phyloP scores from a whole-genome alignment of 1,284 basidiomycete species.

The Ganoderma lingzhi region DNA sequence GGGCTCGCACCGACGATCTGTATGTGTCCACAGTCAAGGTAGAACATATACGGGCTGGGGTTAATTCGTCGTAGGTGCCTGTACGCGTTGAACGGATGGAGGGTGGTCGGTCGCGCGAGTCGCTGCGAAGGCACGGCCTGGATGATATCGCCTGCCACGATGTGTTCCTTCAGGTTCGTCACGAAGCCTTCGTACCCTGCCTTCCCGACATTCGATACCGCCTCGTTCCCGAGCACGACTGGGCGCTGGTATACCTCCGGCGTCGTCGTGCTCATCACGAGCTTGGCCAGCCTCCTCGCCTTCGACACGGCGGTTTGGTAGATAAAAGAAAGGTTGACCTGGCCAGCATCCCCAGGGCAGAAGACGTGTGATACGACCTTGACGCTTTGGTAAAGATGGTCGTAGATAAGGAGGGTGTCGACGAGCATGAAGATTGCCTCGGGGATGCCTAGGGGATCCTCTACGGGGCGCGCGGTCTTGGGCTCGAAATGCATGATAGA shows the following conservation, averaged over 20 bases:
- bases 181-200: conserved; percentile 94
- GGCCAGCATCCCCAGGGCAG: conserved; percentile 72
- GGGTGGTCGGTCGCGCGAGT: conserved; percentile 81
- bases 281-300: conserved; percentile 77
- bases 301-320: conserved; percentile 87
- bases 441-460: conserved; percentile 86
- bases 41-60: conserved; percentile 99
- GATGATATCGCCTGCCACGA: conserved; percentile 97
- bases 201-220: conserved; percentile 93
- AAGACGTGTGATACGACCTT: conserved; percentile 97
- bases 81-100: conserved; percentile 99
- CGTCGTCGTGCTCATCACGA: conserved; percentile 64
- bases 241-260: conserved; percentile 75
- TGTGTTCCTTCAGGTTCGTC: conserved; percentile 92
- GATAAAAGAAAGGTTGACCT: conserved; percentile 74
- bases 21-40: conserved; percentile 91
- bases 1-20: conserved; percentile 98
- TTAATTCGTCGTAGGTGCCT: conserved; percentile 94
- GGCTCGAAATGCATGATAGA: conserved; percentile 98
- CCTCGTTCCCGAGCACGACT: conserved; percentile 75
- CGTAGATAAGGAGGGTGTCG: conserved; percentile 94
- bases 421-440: conserved; percentile 98
- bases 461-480: conserved; percentile 79
- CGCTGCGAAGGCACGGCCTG: conserved; percentile 98
- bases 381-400: conserved; percentile 95